Conservation (phyloP, 495 filamentous ascomycete species). For the Aspergillus olivimuriae region DNA sequence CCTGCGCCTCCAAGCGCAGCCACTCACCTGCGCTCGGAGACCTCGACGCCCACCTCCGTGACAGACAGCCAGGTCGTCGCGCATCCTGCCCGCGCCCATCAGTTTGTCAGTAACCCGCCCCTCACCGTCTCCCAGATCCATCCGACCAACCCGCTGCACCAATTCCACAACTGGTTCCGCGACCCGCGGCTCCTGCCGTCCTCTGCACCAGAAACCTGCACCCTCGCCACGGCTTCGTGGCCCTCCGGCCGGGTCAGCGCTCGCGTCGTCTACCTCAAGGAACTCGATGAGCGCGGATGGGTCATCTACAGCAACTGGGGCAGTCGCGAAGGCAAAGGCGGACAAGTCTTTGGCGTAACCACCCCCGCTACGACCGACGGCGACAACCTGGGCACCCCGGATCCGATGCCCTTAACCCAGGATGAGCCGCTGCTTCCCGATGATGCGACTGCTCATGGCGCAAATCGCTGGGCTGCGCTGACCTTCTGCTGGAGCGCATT, state of each 20-base stretch:
- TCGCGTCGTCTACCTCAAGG: conserved; percentile 87
- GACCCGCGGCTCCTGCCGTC: conserved; percentile 55
- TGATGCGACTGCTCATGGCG: conserved; percentile 9
- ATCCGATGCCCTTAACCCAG: conserved; percentile 20
- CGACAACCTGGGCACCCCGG: conserved; percentile 7
- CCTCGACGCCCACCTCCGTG: conserved; percentile 32
- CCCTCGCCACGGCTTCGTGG: conserved; percentile 77
- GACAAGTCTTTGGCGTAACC: conserved; percentile 32
- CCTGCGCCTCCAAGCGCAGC: conserved; percentile 26
- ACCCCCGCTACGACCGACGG: background rate
- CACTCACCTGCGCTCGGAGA: conserved; percentile 24
- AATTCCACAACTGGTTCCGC: conserved; percentile 85
- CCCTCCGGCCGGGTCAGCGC: conserved; percentile 79
- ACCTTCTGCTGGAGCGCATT: conserved; percentile 54
- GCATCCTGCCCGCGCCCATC: conserved; percentile 38
- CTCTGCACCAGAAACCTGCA: conserved; percentile 64
- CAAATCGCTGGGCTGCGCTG: conserved; percentile 40
- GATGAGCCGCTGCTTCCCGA: conserved; percentile 9
- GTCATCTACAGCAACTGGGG: conserved; percentile 92
- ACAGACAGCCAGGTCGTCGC: conserved; percentile 32
- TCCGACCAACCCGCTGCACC: conserved; percentile 55
- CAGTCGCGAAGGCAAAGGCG: conserved; percentile 46
- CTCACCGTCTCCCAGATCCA: conserved; percentile 36
- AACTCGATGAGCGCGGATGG: conserved; percentile 64
- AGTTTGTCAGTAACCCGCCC: conserved; percentile 42